These are phyloP conservation scores for Volvox carteri DNA, from an alignment of 163 green algal genomes.

Conservation along the genomic window DNA sequence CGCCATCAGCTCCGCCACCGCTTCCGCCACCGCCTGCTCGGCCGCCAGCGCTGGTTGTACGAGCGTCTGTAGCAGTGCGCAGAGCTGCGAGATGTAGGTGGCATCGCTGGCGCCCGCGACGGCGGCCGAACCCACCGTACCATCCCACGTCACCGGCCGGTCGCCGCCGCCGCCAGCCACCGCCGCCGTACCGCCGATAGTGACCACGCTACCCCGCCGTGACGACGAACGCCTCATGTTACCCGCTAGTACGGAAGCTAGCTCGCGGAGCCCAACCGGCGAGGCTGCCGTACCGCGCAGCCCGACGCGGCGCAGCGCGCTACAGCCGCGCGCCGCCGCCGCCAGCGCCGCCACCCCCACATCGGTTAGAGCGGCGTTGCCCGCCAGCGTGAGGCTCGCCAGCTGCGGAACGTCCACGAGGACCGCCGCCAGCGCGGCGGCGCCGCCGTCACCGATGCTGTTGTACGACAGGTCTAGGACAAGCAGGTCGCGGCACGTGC, in stretches of 20 bases:
- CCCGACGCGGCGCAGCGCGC: neutral
- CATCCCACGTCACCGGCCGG: slow-evolving; percentile 45
- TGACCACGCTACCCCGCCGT: neutral
- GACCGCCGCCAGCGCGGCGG: slow-evolving; percentile 1
- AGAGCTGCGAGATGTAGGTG: slow-evolving; percentile 24
- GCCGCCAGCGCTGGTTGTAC: slow-evolving; percentile 37
- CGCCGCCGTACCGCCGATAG: neutral
- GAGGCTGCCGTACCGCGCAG: slow-evolving; percentile 25
- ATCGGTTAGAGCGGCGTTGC: slow-evolving; percentile 32
- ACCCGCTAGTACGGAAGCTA: neutral
- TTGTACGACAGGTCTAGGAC: slow-evolving; percentile 53
- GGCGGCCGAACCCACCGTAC: neutral
- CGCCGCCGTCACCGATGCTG: slow-evolving; percentile 30
- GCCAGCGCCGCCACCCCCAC: slow-evolving; percentile 32
- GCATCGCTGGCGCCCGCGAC: neutral
- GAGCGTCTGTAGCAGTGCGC: slow-evolving; percentile 25
- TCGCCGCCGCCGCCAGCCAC: neutral
- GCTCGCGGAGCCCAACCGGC: neutral
- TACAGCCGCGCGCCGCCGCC: neutral
- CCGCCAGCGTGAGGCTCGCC: slow-evolving; percentile 6
- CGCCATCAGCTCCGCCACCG: slow-evolving; percentile 26
- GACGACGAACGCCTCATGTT: neutral
- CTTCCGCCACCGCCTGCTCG: slow-evolving; percentile 36
- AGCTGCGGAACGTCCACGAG: neutral
- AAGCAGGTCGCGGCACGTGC: slow-evolving; percentile 4